These are phyloP conservation scores for Teratosphaeria pseudoeucalypti DNA, from an alignment of 2,329 filamentous ascomycete species.

Conservation along the genomic window DNA sequence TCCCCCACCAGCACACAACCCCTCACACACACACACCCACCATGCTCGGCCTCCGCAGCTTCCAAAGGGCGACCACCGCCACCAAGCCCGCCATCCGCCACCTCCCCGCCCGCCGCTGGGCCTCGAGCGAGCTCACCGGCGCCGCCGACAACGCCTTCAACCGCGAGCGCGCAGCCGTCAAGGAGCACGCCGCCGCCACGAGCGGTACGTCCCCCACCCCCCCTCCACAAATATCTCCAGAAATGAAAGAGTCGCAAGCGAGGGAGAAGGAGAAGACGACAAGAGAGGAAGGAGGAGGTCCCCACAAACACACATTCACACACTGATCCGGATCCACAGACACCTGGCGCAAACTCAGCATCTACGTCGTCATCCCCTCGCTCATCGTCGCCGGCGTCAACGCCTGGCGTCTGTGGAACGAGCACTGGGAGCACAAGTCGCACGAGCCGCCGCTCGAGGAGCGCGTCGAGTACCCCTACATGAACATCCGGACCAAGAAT, in stretches of 20 bases:
- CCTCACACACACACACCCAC: not conserved
- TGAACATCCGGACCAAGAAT: slow-evolving; percentile 97
- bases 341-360: slow-evolving; percentile 88
- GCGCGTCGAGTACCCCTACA: slow-evolving; percentile 85
- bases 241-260: not conserved
- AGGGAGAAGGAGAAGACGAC: not conserved
- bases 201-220: slow-evolving; percentile 52
- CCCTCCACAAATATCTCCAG: not conserved
- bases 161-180: slow-evolving; percentile 79
- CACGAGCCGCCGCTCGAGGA: slow-evolving; percentile 85
- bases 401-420: slow-evolving; percentile 81
- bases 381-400: slow-evolving; percentile 66
- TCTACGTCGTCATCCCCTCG: slow-evolving; percentile 69
- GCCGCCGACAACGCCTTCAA: slow-evolving; percentile 81
- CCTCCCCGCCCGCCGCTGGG: slow-evolving; percentile 3
- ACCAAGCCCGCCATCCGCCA: slow-evolving; percentile 21
- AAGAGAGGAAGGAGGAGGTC: not conserved
- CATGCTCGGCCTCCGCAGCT: slow-evolving; percentile 20
- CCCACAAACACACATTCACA: too few species aligned
- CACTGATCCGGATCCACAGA: slow-evolving; percentile 40
- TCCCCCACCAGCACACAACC: slow-evolving; percentile 1
- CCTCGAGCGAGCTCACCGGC: slow-evolving; percentile 36
- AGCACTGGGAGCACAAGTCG: slow-evolving; percentile 93
- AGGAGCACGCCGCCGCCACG: slow-evolving; percentile 77
- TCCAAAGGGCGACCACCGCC: slow-evolving; percentile 10